These are phyloP conservation scores for Leucaena leucocephala DNA, from an alignment of 306 rosid genomes.

Conservation along the genomic window DNA sequence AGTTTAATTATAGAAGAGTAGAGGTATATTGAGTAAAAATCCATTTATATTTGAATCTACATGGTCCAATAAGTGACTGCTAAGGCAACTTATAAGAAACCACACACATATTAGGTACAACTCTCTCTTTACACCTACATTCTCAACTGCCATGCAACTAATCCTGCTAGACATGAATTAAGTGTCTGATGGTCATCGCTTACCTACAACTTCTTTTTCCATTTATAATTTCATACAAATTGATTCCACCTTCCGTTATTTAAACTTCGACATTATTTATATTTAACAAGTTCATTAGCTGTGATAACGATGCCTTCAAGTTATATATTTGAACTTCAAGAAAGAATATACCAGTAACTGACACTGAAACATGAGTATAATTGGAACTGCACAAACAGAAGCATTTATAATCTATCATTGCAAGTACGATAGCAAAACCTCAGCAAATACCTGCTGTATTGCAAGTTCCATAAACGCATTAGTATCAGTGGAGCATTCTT, in stretches of 20 bases:
- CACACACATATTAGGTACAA: background rate
- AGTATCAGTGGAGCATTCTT: slow-evolving; percentile 37
- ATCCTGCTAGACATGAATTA: background rate
- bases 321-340: background rate
- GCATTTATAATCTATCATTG: background rate
- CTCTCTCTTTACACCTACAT: background rate
- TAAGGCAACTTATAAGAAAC: background rate
- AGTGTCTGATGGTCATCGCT: background rate
- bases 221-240: background rate
- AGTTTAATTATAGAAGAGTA: slow-evolving; percentile 1
- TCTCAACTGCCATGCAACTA: slow-evolving; percentile 2
- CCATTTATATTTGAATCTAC: background rate
- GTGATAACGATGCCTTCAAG: background rate
- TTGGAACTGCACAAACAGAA: background rate
- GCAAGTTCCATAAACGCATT: slow-evolving; percentile 76
- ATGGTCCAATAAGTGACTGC: background rate
- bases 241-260: background rate
- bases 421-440: background rate
- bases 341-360: background rate
- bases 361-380: background rate
- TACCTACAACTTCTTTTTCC: background rate
- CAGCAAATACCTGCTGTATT: slow-evolving; percentile 57
- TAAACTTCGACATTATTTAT: background rate
- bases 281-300: background rate
- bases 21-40: background rate